A percentile compares a stretch with the other conserved stretches of the same genome.
These are phyloP conservation scores for Corymbia calophylla DNA, from an alignment of 441 rosid genomes.

Conservation along the genomic window DNA sequence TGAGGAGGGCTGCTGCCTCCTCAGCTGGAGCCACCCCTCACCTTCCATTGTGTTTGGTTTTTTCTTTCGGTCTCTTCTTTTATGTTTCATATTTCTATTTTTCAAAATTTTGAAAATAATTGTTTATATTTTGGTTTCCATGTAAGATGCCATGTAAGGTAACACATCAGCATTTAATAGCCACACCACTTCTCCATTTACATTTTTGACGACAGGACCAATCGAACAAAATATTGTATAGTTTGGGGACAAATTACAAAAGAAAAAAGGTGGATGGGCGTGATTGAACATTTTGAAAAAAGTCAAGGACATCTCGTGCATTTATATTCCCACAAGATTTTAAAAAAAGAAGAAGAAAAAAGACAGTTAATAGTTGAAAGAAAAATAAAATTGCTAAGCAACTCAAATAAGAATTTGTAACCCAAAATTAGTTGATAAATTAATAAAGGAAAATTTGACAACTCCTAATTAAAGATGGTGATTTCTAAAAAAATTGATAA, in stretches of 20 bases:
- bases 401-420: neutral
- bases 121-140: neutral
- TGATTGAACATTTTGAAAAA: neutral
- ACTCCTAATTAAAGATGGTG: neutral
- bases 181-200: neutral
- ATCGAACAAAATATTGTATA: neutral
- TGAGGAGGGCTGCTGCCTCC: neutral
- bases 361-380: neutral
- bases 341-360: neutral
- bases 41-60: neutral
- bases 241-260: neutral
- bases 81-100: neutral
- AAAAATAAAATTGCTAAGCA: neutral
- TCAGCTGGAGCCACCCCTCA: neutral
- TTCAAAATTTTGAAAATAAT: neutral
- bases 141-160: neutral
- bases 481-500: rapidly evolving
- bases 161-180: rapidly evolving
- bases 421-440: neutral
- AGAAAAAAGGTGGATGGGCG: neutral
- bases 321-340: neutral
- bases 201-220: rapidly evolving
- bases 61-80: neutral
- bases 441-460: neutral
- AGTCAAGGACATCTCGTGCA: rapidly evolving